Percentiles rank a stretch among this genome's conserved stretches.
Conservation (phyloP, 768 basidiomycete genomes). For the Baorangia bicolor region DNA sequence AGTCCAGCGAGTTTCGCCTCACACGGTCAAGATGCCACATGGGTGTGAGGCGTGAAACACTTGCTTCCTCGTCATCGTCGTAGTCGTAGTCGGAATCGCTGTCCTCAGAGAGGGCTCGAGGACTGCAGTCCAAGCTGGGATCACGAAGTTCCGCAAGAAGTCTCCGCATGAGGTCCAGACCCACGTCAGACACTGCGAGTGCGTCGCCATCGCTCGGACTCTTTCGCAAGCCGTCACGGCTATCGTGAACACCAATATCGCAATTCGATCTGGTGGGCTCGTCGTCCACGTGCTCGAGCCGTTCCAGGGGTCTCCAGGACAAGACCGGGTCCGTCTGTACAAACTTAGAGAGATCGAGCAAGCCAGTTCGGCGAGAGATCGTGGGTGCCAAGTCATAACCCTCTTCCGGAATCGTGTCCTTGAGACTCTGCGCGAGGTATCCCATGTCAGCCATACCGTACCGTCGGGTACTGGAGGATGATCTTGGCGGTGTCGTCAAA, state of each 20-base stretch:
- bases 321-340: neutral
- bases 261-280: neutral
- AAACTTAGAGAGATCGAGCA: neutral
- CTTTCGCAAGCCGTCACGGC: neutral
- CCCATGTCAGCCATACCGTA: constrained; percentile 13
- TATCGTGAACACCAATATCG: neutral
- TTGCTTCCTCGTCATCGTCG: neutral
- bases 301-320: neutral
- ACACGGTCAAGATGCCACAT: neutral
- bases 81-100: constrained; percentile 3
- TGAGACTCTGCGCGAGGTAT: neutral
- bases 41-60: neutral
- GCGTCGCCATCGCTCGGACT: neutral
- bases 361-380: neutral
- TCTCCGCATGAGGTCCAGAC: constrained; percentile 10
- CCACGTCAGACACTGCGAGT: neutral
- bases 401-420: neutral
- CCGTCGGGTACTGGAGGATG: neutral
- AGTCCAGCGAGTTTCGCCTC: constrained; percentile 1
- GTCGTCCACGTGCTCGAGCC: neutral
- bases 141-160: constrained; percentile 18
- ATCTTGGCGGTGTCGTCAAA: neutral
- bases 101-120: constrained; percentile 3
- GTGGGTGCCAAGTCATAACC: neutral
- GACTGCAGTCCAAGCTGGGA: constrained; percentile 3